Base-by-base conservation (phyloP, 306 rosid species). In the Fragaria vesca region DNA sequence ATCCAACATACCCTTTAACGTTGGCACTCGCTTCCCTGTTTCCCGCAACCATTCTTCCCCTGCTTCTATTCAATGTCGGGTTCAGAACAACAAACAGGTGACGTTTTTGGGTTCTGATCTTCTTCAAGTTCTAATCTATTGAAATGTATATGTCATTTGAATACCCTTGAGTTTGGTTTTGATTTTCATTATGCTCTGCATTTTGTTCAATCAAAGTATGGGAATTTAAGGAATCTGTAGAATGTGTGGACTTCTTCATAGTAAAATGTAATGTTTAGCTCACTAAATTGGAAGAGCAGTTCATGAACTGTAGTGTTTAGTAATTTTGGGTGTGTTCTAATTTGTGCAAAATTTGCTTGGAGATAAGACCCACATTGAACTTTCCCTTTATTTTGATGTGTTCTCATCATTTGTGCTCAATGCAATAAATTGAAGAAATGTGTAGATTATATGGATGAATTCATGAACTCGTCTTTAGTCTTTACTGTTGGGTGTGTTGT, bases 1-100 rank as follows among this genome's bases (percentile, higher is more conserved):
- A 15, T 66, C 84, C 79, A 47, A 79, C 32, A 42, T 82, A 71
- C 83, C 86, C 80, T 77, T 89, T 71, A 80, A 9, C 52, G 82
- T 71, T 38, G 69, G 46, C 24, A 36, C 81, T 5, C 82, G 84
- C 52, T 76, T 78, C 86, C 82, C 93, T 3, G 60, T 80, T 76
- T 48, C 85, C 73, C 75, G 68, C 63, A 76, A 69, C 71, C 83
- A 87, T 82, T 88, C 90, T 67, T 82, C 87, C 21, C 88, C 51
- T 12, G 3, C 51, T 47, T 12, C 51, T 47, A 47, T 47, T 47
- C 51, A 47, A 47, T 47, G 51, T 47, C 51, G 51, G 4, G 0
- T 81, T 76, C 88, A 85, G 42, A 63, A 57, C 51, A 75, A 81
- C 46, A 73, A 81, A 30, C 80, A 78, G 88, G 97, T 88, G 46